Base-by-base conservation (phyloP, 1,284 basidiomycete species). In the Fistulina hepatica region DNA sequence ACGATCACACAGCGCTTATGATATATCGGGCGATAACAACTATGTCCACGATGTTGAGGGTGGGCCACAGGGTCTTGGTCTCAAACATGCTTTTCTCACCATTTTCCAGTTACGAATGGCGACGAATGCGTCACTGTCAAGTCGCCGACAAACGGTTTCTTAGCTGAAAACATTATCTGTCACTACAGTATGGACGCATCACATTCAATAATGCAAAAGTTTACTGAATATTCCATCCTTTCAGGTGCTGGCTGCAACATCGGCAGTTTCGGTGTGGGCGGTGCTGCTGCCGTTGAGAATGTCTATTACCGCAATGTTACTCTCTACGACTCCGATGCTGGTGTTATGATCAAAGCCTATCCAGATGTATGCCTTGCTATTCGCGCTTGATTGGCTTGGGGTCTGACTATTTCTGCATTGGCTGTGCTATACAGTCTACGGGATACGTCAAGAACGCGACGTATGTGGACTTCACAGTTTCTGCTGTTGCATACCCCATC, bases 231-330 rank as follows among this genome's bases (percentile, higher is more conserved):
- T n/a, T n/a, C n/a, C n/a, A n/a, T n/a, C n/a, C n/a, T n/a, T n/a
- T n/a, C n/a, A n/a, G n/a, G 46, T 27, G 48, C 48, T 10, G 49
- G 50, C 1, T 52, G 48, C 34, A 52, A 52, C 34, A 47, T 52
- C 6, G 50, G 50, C 9, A 46, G 44, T 8, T 52, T 50, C 30
- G 50, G 50, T 8, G 42, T 23, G n/a, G 46, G 45, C 28, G 37
- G 30, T 27, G 25, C 39, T 1, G 43, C 41, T 6, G 19, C 40
- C 22, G 42, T 50, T 10, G 40, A 49, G 37, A 51, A 52, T 20
- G 46, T 51, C 11, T 26, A 35, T 7, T 48, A 51, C 42, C 40
- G 28, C 24, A 36, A 49, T 41, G 48, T 51, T 4, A 47, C 51
- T 3, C 39, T 52, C 11, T 46, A 44, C 10, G 44, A 46, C 46